Conservation (phyloP, 495 filamentous ascomycete genomes). For the Neurospora pannonica region DNA sequence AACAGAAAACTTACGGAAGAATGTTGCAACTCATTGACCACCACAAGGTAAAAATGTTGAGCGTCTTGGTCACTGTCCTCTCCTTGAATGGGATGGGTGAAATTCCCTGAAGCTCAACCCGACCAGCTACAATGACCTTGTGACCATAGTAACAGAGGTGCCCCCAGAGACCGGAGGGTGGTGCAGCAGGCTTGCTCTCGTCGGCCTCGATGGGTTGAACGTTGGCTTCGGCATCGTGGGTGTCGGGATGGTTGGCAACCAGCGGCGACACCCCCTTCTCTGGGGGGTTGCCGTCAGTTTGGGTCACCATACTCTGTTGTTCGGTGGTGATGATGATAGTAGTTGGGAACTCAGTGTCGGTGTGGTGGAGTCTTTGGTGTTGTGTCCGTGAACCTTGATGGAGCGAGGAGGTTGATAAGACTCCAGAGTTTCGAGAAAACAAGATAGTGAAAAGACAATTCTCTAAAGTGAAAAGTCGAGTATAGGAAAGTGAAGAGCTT, state of each 20-base stretch:
- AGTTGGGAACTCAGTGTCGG: not conserved
- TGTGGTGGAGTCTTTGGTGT: not conserved
- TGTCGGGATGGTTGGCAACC: not conserved
- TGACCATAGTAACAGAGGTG: not conserved
- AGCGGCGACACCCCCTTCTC: not conserved
- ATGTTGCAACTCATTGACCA: slow-evolving; percentile 34
- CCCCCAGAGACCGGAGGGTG: not conserved
- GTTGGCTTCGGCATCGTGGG: not conserved
- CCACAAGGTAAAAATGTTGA: slow-evolving; percentile 41
- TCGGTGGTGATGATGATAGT: not conserved
- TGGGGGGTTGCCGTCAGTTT: not conserved
- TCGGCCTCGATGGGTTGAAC: not conserved
- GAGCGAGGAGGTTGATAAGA: not conserved
- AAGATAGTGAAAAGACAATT: not conserved
- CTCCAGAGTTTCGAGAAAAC: not conserved
- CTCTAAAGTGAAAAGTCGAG: not conserved
- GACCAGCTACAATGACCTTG: slow-evolving; percentile 7
- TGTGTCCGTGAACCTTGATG: not conserved
- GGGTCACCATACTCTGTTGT: not conserved
- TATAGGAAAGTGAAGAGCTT: not conserved
- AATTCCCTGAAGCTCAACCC: slow-evolving; percentile 40
- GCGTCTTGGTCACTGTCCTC: slow-evolving; percentile 36
- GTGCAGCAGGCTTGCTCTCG: not conserved
- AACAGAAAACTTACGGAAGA: slow-evolving; percentile 25
- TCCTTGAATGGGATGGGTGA: slow-evolving; percentile 43